Percentiles rank a stretch among this genome's conserved stretches.
These are phyloP conservation scores for Quercus glauca DNA, from an alignment of 306 rosid genomes.

Conservation along the genomic window DNA sequence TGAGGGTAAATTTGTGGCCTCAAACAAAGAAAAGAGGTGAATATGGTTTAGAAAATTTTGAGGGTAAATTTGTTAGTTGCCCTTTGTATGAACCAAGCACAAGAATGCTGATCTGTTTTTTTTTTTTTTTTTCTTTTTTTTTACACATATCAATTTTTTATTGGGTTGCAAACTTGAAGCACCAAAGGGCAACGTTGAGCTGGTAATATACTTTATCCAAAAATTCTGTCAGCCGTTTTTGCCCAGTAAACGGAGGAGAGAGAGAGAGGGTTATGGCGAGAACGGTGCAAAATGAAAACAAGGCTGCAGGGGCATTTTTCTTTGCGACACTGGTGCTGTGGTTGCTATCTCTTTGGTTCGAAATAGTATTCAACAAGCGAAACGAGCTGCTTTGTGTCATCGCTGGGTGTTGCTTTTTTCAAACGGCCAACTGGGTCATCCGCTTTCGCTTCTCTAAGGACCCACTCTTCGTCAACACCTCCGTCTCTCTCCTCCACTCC, in stretches of 20 bases:
- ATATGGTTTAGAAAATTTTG: too few species aligned
- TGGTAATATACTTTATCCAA: too few species aligned
- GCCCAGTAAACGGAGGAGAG: neutral
- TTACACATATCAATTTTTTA: too few species aligned
- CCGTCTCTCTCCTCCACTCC: constrained; percentile 89
- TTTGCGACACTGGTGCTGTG: constrained; percentile 53
- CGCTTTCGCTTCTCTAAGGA: constrained; percentile 49
- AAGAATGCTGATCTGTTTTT: too few species aligned
- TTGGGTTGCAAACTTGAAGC: too few species aligned
- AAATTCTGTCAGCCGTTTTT: neutral
- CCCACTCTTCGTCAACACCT: constrained; percentile 75
- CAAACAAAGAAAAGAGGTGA: too few species aligned
- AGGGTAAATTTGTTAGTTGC: too few species aligned
- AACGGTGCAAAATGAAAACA: constrained; percentile 12
- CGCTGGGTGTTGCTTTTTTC: constrained; percentile 63
- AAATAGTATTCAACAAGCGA: constrained; percentile 48
- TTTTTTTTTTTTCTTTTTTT: too few species aligned
- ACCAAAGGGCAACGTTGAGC: too few species aligned
- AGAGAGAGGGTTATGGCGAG: constrained; percentile 28
- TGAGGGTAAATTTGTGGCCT: too few species aligned
- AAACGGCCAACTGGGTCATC: constrained; percentile 48
- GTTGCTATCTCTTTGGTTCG: constrained; percentile 51
- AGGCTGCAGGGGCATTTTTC: constrained; percentile 49
- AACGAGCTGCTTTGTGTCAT: constrained; percentile 46
- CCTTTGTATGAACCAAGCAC: too few species aligned